Evolutionary conservation across 352 stramenopile genomes (phyloP), one percentile per base, ranked within the genome.

Genomic region (Pythium aquatile): DNA sequence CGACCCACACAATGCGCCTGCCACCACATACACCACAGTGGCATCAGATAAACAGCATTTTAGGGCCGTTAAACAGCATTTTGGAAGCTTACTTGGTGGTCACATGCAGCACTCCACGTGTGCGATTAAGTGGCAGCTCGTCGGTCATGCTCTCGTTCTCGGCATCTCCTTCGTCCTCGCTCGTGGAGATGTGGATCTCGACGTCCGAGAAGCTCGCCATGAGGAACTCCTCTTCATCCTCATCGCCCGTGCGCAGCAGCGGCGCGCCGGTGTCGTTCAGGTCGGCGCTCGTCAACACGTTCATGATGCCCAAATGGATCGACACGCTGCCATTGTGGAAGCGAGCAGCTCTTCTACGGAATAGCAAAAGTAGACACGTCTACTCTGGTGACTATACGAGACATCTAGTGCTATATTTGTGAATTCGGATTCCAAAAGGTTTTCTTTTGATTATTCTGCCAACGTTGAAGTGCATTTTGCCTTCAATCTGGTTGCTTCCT

Each of bases 1-100:
- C 69, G 26, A 94, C 67, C 85, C 85, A 94, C 52, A 90, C 64
- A 16, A 89, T 71, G 11, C 85, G 85, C 44, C 82, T 88, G 58
- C 5, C 39, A 35, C 2, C 35, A 11, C 20, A 24, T 24, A 24
- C 20, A 24, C 20, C 20, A 24, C 20, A 24, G 20, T 24, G 20
- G 0, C 20, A 24, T 24, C 20, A 24, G 20, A 24, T 24, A 24
- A 24, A 24, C 20, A 24, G 20, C 20, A 24, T 24, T 24, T 24
- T 24, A 24, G 20, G 20, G 20, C 20, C 20, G 20, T 24, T 24
- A 24, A 24, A 24, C 20, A 24, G 20, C 20, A 24, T 24, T 24
- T 24, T 28, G 46, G 44, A 5, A 2, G 42, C 57, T 9, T 39
- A 80, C 75, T 73, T 79, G 59, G 71, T 79, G 2, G 76, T 81